A percentile compares a stretch with the other conserved stretches of the same genome.
phyloP scores from a whole-genome alignment of 371 early-diverging fungal species.

The Apophysomyces elegans region DNA sequence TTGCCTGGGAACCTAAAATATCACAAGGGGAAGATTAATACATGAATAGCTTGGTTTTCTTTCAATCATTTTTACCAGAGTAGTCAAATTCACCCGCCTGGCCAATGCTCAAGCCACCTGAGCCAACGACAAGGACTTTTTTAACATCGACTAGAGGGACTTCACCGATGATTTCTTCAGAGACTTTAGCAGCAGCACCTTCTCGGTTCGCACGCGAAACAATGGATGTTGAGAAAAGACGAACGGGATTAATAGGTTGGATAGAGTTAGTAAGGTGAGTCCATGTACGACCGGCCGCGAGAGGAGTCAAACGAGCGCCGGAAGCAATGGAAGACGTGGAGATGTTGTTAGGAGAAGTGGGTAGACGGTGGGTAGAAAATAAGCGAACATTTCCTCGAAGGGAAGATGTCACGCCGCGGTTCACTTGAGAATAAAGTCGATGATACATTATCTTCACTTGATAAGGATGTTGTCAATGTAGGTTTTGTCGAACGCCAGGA shows the following conservation, averaged over 20 bases:
- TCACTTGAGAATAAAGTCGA: slow-evolving; percentile 22
- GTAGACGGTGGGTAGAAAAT: slow-evolving; percentile 16
- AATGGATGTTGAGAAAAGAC: slow-evolving; percentile 19
- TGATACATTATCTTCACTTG: slow-evolving; percentile 44
- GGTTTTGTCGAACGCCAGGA: slow-evolving; percentile 52
- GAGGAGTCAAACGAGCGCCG: slow-evolving; percentile 12
- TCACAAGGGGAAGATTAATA: slow-evolving; percentile 11
- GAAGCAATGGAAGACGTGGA: slow-evolving; percentile 6
- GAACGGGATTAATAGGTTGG: slow-evolving; percentile 9
- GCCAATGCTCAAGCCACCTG: slow-evolving; percentile 94
- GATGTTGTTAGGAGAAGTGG: slow-evolving; percentile 23
- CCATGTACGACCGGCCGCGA: slow-evolving; percentile 9
- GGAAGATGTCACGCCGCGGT: slow-evolving; percentile 15
- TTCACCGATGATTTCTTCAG: slow-evolving; percentile 59
- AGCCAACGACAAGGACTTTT: slow-evolving; percentile 92
- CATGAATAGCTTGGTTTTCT: slow-evolving; percentile 2
- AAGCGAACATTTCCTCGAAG: neutral
- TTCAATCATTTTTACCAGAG: slow-evolving; percentile 63
- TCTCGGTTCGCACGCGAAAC: slow-evolving; percentile 30
- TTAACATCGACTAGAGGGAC: slow-evolving; percentile 67
- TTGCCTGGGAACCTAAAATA: slow-evolving; percentile 82
- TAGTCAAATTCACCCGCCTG: slow-evolving; percentile 98
- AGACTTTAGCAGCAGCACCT: slow-evolving; percentile 49
- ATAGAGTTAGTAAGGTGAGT: slow-evolving; percentile 1
- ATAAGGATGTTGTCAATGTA: slow-evolving; percentile 52